Evolutionary conservation across 1,284 basidiomycete genomes (phyloP), one percentile per base, ranked within the genome.

Genomic region (Trichosporon inkin): DNA sequence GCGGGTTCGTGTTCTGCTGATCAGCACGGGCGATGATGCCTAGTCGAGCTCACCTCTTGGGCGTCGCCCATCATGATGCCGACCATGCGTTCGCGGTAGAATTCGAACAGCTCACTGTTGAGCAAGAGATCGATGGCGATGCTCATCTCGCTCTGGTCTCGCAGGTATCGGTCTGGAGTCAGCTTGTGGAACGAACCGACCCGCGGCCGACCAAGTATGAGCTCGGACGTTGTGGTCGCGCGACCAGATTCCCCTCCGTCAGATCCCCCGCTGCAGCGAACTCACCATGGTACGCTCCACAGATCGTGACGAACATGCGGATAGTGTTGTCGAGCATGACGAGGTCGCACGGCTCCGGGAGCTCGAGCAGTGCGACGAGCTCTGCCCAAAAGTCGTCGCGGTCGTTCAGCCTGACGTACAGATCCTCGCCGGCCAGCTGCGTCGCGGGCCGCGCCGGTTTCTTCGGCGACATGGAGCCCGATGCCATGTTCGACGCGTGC

Each of bases 41-140:
- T 6, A 11, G 17, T 20, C 19, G 10, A 13, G 75, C 87, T 68
- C 70, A 89, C 88, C 72, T 83, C 81, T 71, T 85, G 83, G 7
- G 85, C 84, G 63, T 91, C 87, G 32, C 85, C 82, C 74, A 75
- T 74, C 47, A 88, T 81, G 49, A 92, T 80, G 37, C 89, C 88
- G 58, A 87, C 86, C 89, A 94, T 93, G 36, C 92, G 81, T 70
- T 92, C 90, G 2, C 89, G 90, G 72, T 95, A 90, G 70, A 88
- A 92, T 5, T 83, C 77, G 68, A 95, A 94, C 47, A 96, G 82
- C 68, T 93, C 91, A 0, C 88, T 91, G 60, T 85, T 84, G 52
- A 93, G 80, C 16, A 95, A 79, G 37, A 88, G 77, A 35, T 82
- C 80, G 68, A 88, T 87, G 10, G 90, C 90, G 70, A 90, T 86